These are phyloP conservation scores for Pythium rhizo-oryzae DNA, from an alignment of 352 stramenopile species.

Conservation along the genomic window DNA sequence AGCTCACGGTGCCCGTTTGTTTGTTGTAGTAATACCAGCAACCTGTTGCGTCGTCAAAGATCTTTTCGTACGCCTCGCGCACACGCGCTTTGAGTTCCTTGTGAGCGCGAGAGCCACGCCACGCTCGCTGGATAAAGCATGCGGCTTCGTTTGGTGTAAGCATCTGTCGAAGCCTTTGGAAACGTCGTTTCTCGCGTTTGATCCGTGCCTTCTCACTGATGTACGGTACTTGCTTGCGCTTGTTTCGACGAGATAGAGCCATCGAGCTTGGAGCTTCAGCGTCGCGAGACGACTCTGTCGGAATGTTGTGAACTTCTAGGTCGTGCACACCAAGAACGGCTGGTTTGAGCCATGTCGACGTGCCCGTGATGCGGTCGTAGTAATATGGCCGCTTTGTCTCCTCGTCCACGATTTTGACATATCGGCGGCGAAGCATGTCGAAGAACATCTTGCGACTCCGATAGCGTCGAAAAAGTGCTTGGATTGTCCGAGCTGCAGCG, in stretches of 20 bases:
- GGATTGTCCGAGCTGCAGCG: constrained; percentile 57
- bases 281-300: constrained; percentile 17
- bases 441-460: constrained; percentile 44
- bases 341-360: constrained; percentile 67
- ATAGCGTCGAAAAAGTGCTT: constrained; percentile 63
- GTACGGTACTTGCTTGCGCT: constrained; percentile 27
- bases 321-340: constrained; percentile 54
- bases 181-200: constrained; percentile 64
- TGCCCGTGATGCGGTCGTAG: constrained; percentile 58
- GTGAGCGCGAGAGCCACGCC: constrained; percentile 43
- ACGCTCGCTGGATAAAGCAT: constrained; percentile 53
- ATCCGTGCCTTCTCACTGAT: constrained; percentile 57
- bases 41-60: constrained; percentile 62
- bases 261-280: constrained; percentile 6
- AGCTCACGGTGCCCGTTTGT: constrained; percentile 63
- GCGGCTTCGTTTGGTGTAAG: constrained; percentile 57
- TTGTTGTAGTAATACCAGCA: constrained; percentile 85
- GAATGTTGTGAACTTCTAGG: constrained; percentile 37
- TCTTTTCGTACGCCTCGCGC: constrained; percentile 68
- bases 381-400: constrained; percentile 53
- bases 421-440: constrained; percentile 45
- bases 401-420: constrained; percentile 63
- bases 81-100: constrained; percentile 43
- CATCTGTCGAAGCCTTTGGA: constrained; percentile 61
- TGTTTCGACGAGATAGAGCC: constrained; percentile 22